Conservation (phyloP, 192 early-diverging fungal species). For the Entomortierella parvispora region DNA sequence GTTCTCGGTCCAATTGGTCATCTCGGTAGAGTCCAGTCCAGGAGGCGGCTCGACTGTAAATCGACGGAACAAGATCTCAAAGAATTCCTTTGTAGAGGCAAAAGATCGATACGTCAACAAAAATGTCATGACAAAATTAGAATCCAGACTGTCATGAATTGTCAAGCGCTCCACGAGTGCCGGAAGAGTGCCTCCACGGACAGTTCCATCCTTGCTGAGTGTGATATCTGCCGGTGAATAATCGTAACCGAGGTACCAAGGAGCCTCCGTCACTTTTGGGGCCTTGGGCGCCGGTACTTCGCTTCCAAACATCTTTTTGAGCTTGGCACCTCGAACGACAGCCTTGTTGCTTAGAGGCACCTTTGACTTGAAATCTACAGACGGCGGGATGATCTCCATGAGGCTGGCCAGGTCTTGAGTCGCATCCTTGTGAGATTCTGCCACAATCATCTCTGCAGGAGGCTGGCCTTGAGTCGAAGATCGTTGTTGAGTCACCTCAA, state of each 20-base stretch:
- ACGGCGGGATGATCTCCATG: conserved; percentile 2
- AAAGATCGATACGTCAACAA: conserved; percentile 96
- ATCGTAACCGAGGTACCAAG: conserved; percentile 88
- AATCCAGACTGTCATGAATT: conserved; percentile 87
- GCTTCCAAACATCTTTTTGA: conserved; percentile 68
- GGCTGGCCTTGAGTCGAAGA: no score
- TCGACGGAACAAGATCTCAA: conserved; percentile 78
- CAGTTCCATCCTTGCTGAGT: conserved; percentile 88
- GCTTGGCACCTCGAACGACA: conserved; percentile 47
- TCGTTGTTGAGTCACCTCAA: no score
- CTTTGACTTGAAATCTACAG: background rate
- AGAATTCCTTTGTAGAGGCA: conserved; percentile 78
- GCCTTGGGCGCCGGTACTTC: conserved; percentile 47
- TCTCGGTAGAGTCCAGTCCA: conserved; percentile 69
- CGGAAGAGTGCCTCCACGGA: conserved; percentile 88
- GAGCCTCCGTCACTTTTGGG: conserved; percentile 38
- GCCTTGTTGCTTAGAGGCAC: conserved; percentile 3
- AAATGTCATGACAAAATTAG: conserved; percentile 88
- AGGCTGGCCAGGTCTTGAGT: background rate
- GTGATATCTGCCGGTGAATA: conserved; percentile 76
- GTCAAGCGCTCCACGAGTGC: conserved; percentile 92
- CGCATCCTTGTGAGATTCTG: background rate
- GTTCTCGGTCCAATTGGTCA: conserved; percentile 79
- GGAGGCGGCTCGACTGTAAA: conserved; percentile 80
- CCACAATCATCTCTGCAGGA: background rate